A percentile compares a stretch with the other conserved stretches of the same genome.
These are phyloP conservation scores for Nitzschia palea DNA, from an alignment of 108 stramenopile genomes.

Conservation along the genomic window DNA sequence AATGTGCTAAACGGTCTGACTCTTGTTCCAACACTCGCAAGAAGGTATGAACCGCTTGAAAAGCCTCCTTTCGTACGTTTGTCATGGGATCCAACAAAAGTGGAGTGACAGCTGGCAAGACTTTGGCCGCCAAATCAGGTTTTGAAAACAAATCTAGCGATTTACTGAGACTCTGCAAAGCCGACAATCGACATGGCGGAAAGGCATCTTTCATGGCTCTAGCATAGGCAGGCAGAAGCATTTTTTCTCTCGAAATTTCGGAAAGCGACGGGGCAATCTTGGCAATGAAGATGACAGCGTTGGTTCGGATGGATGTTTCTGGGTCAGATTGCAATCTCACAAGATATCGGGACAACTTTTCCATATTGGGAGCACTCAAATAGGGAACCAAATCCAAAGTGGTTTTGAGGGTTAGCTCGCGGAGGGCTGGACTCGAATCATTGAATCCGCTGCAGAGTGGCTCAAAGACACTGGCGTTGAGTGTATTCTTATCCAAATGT, in stretches of 20 bases:
- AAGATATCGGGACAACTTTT: constrained; percentile 85
- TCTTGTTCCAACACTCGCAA: constrained; percentile 61
- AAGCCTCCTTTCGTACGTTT: constrained; percentile 79
- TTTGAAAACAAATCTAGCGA: constrained; percentile 62
- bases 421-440: constrained; percentile 70
- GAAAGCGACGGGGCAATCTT: constrained; percentile 74
- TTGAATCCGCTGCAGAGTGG: constrained; percentile 90
- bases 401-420: constrained; percentile 86
- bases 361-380: constrained; percentile 68
- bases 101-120: constrained; percentile 67
- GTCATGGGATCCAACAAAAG: constrained; percentile 60
- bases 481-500: constrained; percentile 57
- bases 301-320: constrained; percentile 79
- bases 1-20: constrained; percentile 51
- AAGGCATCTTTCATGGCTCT: constrained; percentile 82
- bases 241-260: constrained; percentile 67
- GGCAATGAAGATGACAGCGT: constrained; percentile 86
- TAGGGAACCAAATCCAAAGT: constrained; percentile 69
- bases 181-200: constrained; percentile 75
- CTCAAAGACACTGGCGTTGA: constrained; percentile 81
- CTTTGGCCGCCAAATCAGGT: constrained; percentile 59
- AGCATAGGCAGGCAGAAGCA: constrained; percentile 76
- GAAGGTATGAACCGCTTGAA: constrained; percentile 60
- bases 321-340: constrained; percentile 80
- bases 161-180: constrained; percentile 48